These are phyloP conservation scores for Pseudotulostoma volvatum DNA, from an alignment of 495 filamentous ascomycete species.

Conservation along the genomic window DNA sequence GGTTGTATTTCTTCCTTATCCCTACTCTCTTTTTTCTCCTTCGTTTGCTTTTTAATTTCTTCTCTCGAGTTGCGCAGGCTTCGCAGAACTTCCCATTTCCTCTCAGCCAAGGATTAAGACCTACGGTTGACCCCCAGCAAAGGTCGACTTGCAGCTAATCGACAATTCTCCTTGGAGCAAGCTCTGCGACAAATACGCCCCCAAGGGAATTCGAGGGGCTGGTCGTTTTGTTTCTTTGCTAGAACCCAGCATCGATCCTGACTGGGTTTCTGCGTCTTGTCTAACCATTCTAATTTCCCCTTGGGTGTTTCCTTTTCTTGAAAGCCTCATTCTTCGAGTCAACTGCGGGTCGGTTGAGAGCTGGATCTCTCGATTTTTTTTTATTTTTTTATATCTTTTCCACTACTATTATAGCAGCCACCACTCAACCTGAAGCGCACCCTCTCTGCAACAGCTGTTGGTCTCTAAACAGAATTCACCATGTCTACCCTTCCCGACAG, in stretches of 20 bases:
- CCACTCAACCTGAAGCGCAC: background rate
- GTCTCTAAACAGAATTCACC: too few relatives aligned
- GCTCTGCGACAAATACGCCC: too few relatives aligned
- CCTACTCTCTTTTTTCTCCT: background rate
- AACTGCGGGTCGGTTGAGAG: constrained; percentile 1
- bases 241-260: background rate
- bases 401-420: background rate
- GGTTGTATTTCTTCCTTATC: constrained; percentile 3
- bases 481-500: too few relatives aligned
- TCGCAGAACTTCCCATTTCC: too few relatives aligned
- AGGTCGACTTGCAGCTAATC: too few relatives aligned
- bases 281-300: constrained; percentile 1
- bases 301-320: background rate
- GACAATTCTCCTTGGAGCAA: too few relatives aligned
- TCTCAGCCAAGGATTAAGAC: too few relatives aligned
- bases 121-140: too few relatives aligned
- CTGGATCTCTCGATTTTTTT: constrained; percentile 2
- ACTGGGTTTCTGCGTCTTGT: background rate
- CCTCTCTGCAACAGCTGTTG: background rate
- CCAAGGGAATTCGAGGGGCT: too few relatives aligned
- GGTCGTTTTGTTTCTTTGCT: background rate
- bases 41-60: constrained; percentile 1
- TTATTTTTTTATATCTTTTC: background rate
- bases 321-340: background rate
- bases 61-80: constrained; percentile 2